Percentiles rank a stretch among this genome's conserved stretches.
Evolutionary conservation across 2,329 filamentous ascomycete genomes (phyloP).

Genomic region (Colletotrichum cuscutae): DNA sequence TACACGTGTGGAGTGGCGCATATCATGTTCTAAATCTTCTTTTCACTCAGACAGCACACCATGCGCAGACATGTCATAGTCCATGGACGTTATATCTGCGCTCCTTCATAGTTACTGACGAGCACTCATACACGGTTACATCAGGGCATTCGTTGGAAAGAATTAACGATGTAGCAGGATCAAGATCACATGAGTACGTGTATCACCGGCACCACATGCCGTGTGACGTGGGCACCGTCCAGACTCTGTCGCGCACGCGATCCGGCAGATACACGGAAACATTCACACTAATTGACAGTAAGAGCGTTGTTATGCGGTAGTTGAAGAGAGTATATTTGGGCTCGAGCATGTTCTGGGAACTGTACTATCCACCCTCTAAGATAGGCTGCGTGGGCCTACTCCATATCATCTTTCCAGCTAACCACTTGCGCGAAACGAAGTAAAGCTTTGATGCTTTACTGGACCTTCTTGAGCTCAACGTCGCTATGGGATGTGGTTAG

Average conservation of each 20-base stretch:
- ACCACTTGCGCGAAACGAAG: neutral
- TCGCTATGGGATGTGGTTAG: slow-evolving; percentile 58
- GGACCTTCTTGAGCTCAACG: slow-evolving; percentile 74
- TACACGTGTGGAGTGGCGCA: neutral
- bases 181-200: neutral
- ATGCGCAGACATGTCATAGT: neutral
- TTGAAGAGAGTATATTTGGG: neutral
- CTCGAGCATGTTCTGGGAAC: neutral
- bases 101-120: no score
- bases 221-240: neutral
- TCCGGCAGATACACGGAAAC: neutral
- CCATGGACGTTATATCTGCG: no score
- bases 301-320: neutral
- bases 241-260: no score
- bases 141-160: neutral
- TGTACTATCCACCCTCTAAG: neutral
- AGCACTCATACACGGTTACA: neutral
- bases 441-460: slow-evolving; percentile 51
- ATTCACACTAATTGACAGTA: no score
- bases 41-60: neutral
- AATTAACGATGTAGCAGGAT: neutral
- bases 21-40: neutral
- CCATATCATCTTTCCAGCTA: neutral
- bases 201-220: neutral
- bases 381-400: neutral